A percentile compares a stretch with the other conserved stretches of the same genome.
phyloP scores from a whole-genome alignment of 2,329 filamentous ascomycete species.

The Arthrobotrys sphaeroides region DNA sequence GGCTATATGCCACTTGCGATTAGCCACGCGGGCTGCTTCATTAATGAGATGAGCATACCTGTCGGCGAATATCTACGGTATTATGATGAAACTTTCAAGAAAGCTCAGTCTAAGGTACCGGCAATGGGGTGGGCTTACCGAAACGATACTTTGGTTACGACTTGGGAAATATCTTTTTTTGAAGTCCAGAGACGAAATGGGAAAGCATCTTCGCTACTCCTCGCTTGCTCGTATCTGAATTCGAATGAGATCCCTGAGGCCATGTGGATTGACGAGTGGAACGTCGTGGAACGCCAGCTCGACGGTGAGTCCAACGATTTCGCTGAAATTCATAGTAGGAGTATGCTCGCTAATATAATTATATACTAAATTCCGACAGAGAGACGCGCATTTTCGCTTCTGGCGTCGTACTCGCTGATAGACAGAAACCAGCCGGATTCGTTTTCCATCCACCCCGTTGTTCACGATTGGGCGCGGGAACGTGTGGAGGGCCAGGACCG shows the following conservation, averaged over 20 bases:
- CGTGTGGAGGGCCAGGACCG: neutral
- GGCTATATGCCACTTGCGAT: slow-evolving; percentile 40
- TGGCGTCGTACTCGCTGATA: slow-evolving; percentile 16
- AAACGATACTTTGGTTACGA: slow-evolving; percentile 39
- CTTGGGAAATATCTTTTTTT: slow-evolving; percentile 53
- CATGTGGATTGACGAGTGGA: slow-evolving; percentile 22
- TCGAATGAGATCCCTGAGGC: slow-evolving; percentile 49
- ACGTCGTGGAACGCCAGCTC: neutral
- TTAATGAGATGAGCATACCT: slow-evolving; percentile 34
- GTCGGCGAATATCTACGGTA: slow-evolving; percentile 26
- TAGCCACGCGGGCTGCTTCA: slow-evolving; percentile 31
- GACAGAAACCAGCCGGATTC: neutral
- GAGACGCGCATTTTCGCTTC: slow-evolving; percentile 8
- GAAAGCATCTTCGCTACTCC: slow-evolving; percentile 44
- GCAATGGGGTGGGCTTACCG: slow-evolving; percentile 18
- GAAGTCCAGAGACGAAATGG: slow-evolving; percentile 31
- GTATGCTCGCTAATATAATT: too few relatives aligned
- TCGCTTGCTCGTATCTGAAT: slow-evolving; percentile 54
- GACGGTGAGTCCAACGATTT: slow-evolving; percentile 5
- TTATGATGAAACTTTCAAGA: slow-evolving; percentile 47
- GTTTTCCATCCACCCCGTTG: slow-evolving; percentile 49
- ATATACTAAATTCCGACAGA: slow-evolving; percentile 17
- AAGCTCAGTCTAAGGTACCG: slow-evolving; percentile 20
- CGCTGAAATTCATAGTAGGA: too few relatives aligned
- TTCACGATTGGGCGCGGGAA: slow-evolving; percentile 51